Evolutionary conservation across 495 filamentous ascomycete genomes (phyloP).

Genomic region (Melanomma pulvis-pyrius): DNA sequence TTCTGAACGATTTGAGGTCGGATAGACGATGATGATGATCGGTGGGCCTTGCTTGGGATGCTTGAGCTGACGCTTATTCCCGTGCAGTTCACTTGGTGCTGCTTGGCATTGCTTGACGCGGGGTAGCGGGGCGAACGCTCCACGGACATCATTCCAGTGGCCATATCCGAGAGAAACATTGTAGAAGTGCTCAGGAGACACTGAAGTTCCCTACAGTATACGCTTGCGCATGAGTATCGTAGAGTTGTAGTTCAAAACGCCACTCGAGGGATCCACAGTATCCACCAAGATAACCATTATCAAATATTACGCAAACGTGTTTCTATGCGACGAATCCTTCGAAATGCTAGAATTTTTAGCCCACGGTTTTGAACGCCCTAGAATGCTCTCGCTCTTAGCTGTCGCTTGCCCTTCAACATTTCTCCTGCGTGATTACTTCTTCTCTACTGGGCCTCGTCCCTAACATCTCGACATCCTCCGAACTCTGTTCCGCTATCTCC

Average conservation of each 20-base stretch:
- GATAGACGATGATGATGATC: no score
- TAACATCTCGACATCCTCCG: constrained; percentile 8
- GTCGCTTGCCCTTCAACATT: neutral
- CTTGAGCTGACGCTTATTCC: neutral
- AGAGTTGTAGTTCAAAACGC: no score
- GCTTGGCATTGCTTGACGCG: neutral
- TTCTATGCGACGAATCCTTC: neutral
- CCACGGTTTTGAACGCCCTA: neutral
- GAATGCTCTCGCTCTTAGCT: neutral
- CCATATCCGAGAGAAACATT: no score
- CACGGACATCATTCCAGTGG: no score
- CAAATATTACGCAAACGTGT: neutral
- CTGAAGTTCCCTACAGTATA: no score
- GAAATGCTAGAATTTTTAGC: neutral
- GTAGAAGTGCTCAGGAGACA: no score
- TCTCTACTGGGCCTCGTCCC: neutral
- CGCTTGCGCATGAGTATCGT: no score
- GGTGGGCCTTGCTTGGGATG: neutral
- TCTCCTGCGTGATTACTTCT: neutral
- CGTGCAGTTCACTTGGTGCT: neutral
- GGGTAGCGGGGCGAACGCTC: neutral
- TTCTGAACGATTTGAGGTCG: no score
- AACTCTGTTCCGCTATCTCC: neutral
- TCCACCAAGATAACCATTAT: neutral
- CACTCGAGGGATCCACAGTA: no score